These are phyloP conservation scores for Rhodamnia argentea DNA, from an alignment of 345 rosid genomes.

Conservation along the genomic window DNA sequence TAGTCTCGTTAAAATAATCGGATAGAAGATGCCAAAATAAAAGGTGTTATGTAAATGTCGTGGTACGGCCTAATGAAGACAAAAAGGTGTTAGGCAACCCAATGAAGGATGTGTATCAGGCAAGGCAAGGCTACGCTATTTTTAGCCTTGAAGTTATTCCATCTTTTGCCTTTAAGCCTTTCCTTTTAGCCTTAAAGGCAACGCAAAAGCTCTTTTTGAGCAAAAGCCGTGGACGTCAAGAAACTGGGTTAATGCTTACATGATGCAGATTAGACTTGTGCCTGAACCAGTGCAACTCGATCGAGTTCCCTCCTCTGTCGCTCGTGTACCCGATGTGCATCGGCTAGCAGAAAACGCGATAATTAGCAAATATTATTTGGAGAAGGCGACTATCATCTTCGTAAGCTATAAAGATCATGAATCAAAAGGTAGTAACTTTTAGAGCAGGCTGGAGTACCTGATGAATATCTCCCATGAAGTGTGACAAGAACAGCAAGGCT, in stretches of 20 bases:
- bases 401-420: not conserved
- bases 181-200: not conserved
- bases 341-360: constrained; percentile 31
- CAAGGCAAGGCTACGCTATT: not conserved
- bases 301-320: constrained; percentile 87
- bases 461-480: constrained; percentile 92
- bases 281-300: constrained; percentile 71
- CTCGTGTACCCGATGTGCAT: constrained; percentile 81
- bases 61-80: not conserved
- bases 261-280: constrained; percentile 93
- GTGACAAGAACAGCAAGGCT: constrained; percentile 80
- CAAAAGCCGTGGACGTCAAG: not conserved
- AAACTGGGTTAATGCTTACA: constrained; percentile 20
- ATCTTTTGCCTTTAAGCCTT: not conserved
- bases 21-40: too few relatives aligned
- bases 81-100: too few relatives aligned
- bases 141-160: not conserved
- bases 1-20: too few relatives aligned
- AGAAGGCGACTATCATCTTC: not conserved
- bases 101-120: not conserved
- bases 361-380: not conserved
- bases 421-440: not conserved
- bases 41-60: too few relatives aligned
- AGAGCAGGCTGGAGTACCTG: constrained; percentile 32
- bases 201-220: not conserved